phyloP scores from a whole-genome alignment of 148 eudicot species.

The Chenopodium album region DNA sequence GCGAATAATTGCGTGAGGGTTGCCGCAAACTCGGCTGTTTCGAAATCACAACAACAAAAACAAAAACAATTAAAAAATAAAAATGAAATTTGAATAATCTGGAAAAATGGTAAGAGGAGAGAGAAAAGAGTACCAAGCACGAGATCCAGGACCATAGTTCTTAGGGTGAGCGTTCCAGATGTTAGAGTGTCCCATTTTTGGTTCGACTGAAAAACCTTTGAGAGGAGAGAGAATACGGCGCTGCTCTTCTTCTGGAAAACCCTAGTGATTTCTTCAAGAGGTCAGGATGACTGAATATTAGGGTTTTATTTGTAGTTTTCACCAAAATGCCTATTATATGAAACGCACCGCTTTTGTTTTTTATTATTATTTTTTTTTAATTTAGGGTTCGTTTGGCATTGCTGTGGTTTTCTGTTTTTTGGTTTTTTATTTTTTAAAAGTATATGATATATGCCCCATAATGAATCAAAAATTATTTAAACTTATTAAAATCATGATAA shows the following conservation, averaged over 20 bases:
- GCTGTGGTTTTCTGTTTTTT: too few species aligned
- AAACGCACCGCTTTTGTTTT: background rate
- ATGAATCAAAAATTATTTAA: too few species aligned
- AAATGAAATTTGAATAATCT: background rate
- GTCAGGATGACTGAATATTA: background rate
- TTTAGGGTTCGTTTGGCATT: too few species aligned
- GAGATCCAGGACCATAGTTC: slow-evolving; percentile 32
- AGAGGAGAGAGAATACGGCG: background rate
- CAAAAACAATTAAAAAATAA: too few species aligned
- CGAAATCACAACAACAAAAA: background rate
- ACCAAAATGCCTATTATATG: background rate
- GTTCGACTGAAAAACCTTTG: background rate
- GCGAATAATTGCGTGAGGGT: slow-evolving; percentile 34
- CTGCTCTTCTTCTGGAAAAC: background rate
- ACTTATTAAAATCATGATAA: too few species aligned
- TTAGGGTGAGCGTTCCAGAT: slow-evolving; percentile 36
- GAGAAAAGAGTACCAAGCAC: slow-evolving; percentile 17
- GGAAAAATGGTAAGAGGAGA: background rate
- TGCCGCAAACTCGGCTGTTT: slow-evolving; percentile 32
- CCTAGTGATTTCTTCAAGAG: background rate
- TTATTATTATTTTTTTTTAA: too few species aligned
- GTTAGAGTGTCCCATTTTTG: slow-evolving; percentile 34
- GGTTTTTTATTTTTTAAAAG: too few species aligned
- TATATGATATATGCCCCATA: too few species aligned
- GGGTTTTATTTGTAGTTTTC: background rate